Evolutionary conservation across 1,284 basidiomycete species (phyloP).

Genomic region (Ceratobasidium papillatum): DNA sequence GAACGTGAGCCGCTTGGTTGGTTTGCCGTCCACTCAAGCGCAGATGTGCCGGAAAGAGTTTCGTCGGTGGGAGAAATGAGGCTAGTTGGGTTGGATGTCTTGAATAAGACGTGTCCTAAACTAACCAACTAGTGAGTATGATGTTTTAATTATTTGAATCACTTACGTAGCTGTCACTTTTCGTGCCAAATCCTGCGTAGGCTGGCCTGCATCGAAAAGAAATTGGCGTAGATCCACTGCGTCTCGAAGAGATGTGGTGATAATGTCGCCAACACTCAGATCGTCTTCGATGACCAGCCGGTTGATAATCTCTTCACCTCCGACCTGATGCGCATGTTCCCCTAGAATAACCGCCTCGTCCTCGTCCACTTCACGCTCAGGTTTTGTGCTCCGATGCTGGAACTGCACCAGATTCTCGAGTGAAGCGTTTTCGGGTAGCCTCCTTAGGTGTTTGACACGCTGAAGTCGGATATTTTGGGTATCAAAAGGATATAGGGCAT

Average conservation of each 20-base stretch:
- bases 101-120: constrained; percentile 25
- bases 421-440: neutral
- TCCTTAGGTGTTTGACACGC: neutral
- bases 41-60: neutral
- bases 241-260: neutral
- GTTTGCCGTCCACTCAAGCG: constrained; percentile 15
- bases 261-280: neutral
- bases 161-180: constrained; percentile 18
- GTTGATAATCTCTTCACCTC: no score
- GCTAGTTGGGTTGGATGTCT: neutral
- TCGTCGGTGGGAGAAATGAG: neutral
- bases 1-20: neutral
- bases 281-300: neutral
- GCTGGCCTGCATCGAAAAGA: neutral
- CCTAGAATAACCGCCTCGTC: constrained; percentile 19
- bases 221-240: neutral
- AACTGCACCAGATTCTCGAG: neutral
- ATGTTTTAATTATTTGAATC: neutral
- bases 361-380: neutral
- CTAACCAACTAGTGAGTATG: neutral
- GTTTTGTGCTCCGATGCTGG: neutral
- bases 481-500: constrained; percentile 27
- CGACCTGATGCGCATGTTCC: neutral
- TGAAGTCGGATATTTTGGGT: constrained; percentile 20
- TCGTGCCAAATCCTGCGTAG: neutral